Evolutionary conservation across 2,329 filamentous ascomycete genomes (phyloP), one percentile per base, ranked within the genome.

Genomic region (Penicillium crustosum): DNA sequence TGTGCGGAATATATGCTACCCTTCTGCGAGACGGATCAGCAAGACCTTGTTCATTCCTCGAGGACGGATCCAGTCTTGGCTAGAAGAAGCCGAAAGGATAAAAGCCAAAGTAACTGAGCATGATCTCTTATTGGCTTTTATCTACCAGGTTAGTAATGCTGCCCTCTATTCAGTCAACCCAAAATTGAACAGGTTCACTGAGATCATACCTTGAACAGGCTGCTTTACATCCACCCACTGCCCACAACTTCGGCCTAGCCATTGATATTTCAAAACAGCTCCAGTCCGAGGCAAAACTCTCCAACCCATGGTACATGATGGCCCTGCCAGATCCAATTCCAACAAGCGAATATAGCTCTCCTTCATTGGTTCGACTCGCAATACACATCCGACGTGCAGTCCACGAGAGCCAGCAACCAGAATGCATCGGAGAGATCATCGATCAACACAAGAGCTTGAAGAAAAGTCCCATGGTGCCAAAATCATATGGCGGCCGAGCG

Each of bases 301-400:
- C 31, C 7, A 58, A 58, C 10, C 38, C 44, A 3, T 58, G 55
- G 55, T 58, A 49, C 21, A 55, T 55, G 51, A 55, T 58, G 50
- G 50, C 55, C 4, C 9, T 58, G 4, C 55, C 55, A 2, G 50
- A 58, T 33, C 50, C 55, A n/a, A 53, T 57, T 13, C 42, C 55
- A 13, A 41, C 54, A 15, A 53, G 42, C 17, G 36, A 42, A 31
- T 57, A 53, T 23, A 42, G 21, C 13, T 10, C 27, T n/a, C 49
- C 50, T 12, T 49, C 55, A 21, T 23, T 58, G 38, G 19, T 43
- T 9, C 50, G 39, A 47, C 17, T 58, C n/a, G 55, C 55, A 31
- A 38, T 8, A 10, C 13, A 49, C 23, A 58, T 58, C 13, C 50
- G 50, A 0, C 50, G 36, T 25, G 42, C 55, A 5, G 7, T 49